Conservation (phyloP, 2,329 filamentous ascomycete species). For the Talaromyces sp. region DNA sequence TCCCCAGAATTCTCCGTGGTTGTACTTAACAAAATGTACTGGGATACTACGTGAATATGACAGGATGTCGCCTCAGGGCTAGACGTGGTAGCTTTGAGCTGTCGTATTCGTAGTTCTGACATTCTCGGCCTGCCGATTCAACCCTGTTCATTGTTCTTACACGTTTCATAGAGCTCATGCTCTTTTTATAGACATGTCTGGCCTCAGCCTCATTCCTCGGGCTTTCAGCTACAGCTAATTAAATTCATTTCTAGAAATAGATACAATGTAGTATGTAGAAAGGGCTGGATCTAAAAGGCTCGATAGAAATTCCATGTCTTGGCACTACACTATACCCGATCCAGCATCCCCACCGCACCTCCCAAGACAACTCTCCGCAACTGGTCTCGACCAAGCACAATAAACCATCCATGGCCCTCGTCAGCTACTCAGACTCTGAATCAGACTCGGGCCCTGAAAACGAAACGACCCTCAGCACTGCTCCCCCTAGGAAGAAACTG, state of each 20-base stretch:
- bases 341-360: background rate
- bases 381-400: background rate
- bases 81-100: no score
- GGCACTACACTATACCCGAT: background rate
- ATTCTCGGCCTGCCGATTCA: background rate
- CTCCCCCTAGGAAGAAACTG: slow-evolving; percentile 19
- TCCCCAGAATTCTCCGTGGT: no score
- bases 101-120: background rate
- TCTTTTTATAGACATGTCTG: background rate
- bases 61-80: background rate
- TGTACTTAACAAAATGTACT: background rate
- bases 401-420: slow-evolving; percentile 49
- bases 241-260: background rate
- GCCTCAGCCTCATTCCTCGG: background rate
- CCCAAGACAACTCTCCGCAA: background rate
- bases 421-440: slow-evolving; percentile 55
- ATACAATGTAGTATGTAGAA: background rate
- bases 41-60: background rate
- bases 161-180: no score
- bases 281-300: background rate
- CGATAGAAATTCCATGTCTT: background rate
- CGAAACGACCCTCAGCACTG: slow-evolving; percentile 7
- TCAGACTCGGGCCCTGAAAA: slow-evolving; percentile 26
- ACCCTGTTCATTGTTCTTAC: background rate
- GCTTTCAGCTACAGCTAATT: background rate